phyloP scores from a whole-genome alignment of 2,329 filamentous ascomycete genomes.

The Penicillium nordicum region DNA sequence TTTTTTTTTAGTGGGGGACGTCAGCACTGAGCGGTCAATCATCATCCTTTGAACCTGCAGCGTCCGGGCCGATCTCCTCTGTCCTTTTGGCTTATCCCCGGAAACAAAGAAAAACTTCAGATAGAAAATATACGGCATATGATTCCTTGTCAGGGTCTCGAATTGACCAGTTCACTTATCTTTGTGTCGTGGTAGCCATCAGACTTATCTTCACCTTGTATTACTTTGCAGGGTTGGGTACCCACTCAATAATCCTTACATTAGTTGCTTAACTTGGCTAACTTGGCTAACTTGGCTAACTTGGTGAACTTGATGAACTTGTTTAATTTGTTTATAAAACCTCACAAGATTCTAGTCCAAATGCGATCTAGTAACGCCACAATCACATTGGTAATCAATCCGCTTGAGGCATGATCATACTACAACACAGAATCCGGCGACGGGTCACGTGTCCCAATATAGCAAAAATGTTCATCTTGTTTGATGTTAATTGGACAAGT shows the following conservation, averaged over 20 bases:
- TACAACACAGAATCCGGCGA: background rate
- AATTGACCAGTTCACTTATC: background rate
- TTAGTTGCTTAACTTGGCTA: too few species aligned
- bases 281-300: too few species aligned
- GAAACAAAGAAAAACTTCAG: background rate
- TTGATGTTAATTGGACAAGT: slow-evolving; percentile 7
- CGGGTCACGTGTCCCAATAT: slow-evolving; percentile 2
- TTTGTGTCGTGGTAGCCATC: background rate
- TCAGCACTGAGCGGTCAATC: slow-evolving; percentile 10
- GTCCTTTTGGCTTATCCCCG: background rate
- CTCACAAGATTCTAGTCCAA: background rate
- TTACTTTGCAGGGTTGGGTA: background rate
- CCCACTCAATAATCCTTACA: background rate
- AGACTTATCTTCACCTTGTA: background rate
- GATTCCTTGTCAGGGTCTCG: background rate
- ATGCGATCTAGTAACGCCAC: background rate
- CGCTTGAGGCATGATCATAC: background rate
- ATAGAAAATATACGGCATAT: background rate
- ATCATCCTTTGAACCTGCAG: slow-evolving; percentile 11
- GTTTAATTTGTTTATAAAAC: background rate
- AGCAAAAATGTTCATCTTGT: background rate
- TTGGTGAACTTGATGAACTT: too few species aligned
- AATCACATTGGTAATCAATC: background rate
- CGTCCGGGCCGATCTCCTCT: slow-evolving; percentile 2
- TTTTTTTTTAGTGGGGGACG: background rate